These are phyloP conservation scores for Diacronema lutheri DNA, from an alignment of 78 protist genomes.

Conservation along the genomic window DNA sequence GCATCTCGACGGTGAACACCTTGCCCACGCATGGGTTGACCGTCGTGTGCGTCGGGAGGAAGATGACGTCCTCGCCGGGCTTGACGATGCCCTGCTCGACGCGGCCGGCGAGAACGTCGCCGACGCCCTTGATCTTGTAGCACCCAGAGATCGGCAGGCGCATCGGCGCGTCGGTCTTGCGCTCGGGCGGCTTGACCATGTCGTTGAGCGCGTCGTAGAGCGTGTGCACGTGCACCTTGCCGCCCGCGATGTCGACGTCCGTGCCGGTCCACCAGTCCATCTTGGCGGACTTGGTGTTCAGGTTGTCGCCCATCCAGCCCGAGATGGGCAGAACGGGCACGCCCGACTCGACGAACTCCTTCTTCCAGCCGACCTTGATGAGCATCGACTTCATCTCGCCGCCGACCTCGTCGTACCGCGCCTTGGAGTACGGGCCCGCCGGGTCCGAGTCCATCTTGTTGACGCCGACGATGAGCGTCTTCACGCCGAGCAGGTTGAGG, in stretches of 20 bases:
- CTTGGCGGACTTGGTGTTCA: slow-evolving; percentile 47
- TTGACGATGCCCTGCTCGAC: slow-evolving; percentile 60
- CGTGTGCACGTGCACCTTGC: slow-evolving; percentile 29
- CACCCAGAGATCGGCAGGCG: slow-evolving; percentile 60
- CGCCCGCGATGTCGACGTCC: slow-evolving; percentile 17
- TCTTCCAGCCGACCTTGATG: slow-evolving; percentile 65
- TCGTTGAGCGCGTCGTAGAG: slow-evolving; percentile 50
- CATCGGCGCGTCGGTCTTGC: slow-evolving; percentile 37
- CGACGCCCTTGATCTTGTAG: slow-evolving; percentile 70
- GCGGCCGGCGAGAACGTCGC: slow-evolving; percentile 61
- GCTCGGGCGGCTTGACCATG: slow-evolving; percentile 48
- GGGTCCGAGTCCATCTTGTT: slow-evolving; percentile 60
- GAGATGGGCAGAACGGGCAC: slow-evolving; percentile 69
- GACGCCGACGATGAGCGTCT: slow-evolving; percentile 59
- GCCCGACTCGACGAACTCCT: slow-evolving; percentile 27
- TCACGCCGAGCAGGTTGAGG: slow-evolving; percentile 57
- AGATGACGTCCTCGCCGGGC: slow-evolving; percentile 52
- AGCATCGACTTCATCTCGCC: slow-evolving; percentile 55
- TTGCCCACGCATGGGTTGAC: slow-evolving; percentile 53
- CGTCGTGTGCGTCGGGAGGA: slow-evolving; percentile 52
- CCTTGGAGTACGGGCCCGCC: slow-evolving; percentile 49
- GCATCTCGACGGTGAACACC: slow-evolving; percentile 71
- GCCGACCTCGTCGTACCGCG: slow-evolving; percentile 62
- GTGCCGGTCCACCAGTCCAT: slow-evolving; percentile 60
- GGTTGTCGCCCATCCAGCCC: slow-evolving; percentile 74